Evolutionary conservation across 2,329 filamentous ascomycete species (phyloP), one percentile per base, ranked within the genome.

Genomic region (Bipolaris sorokiniana): DNA sequence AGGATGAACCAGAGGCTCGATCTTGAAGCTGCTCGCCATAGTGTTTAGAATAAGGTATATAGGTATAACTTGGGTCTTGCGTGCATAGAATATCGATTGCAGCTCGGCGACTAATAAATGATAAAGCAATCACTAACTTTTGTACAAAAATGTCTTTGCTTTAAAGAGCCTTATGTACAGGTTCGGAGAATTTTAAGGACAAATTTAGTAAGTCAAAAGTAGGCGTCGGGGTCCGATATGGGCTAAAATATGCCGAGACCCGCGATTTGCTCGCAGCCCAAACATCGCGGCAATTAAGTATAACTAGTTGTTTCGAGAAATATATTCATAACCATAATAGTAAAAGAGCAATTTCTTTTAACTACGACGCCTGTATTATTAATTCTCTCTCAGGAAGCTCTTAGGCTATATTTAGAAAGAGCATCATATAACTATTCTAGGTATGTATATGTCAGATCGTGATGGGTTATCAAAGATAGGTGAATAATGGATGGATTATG

Each of bases 21-120:
- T 54, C 28, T 54, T 49, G 26, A 54, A 54, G 22, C n/a, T 22
- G 51, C 13, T 48, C n/a, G 51, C 37, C 51, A 54, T 54, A 18
- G 28, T 54, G 13, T 16, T 26, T 15, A 41, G 11, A 18, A 41
- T 7, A 13, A 16, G n/a, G 7, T 15, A 26, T 28, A 13, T 3
- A 9, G 20, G 9, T 20, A 7, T 22, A 11, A 41, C 18, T 42
- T 42, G 44, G 28, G 20, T 26, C 7, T 36, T 42, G 37, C 15
- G 15, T n/a, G 20, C n/a, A 42, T 20, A 11, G 28, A 11, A n/a
- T 48, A 2, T 26, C n/a, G 11, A 34, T 23, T 23, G n/a, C 20
- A 16, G 41, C 18, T 34, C 18, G 18, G 18, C 3, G 31, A 40
- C 20, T 37, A 7, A 23, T 37, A 28, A 22, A 48, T 15, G 16